Evolutionary conservation across 768 basidiomycete species (phyloP).

Genomic region (Tephrocybe sp.): DNA sequence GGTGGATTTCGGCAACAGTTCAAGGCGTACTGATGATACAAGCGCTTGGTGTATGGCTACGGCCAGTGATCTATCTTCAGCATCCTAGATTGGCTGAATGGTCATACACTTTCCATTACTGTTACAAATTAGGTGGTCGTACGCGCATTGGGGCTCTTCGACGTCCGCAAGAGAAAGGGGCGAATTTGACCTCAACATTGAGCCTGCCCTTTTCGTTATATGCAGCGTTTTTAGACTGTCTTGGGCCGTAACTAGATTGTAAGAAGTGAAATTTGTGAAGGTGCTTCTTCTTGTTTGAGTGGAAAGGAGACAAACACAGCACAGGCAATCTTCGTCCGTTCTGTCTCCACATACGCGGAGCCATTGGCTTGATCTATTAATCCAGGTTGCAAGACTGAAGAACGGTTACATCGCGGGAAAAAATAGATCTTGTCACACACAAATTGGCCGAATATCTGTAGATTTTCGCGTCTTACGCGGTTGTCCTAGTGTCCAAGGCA

Average conservation of each 20-base stretch:
- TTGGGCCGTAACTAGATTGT: conserved; percentile 82
- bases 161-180: conserved; percentile 84
- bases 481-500: conserved; percentile 32
- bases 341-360: conserved; percentile 94
- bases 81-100: conserved; percentile 61
- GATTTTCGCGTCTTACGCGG: conserved; percentile 52
- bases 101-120: conserved; percentile 16
- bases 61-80: conserved; percentile 87
- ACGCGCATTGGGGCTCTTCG: conserved; percentile 87
- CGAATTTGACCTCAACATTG: conserved; percentile 95
- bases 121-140: conserved; percentile 27
- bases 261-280: conserved; percentile 7
- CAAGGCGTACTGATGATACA: conserved; percentile 79
- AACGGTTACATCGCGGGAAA: conserved; percentile 11
- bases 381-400: conserved; percentile 82
- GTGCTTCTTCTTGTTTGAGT: neutral
- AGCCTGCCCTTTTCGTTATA: conserved; percentile 89
- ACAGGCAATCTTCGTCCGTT: conserved; percentile 90
- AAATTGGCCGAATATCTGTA: conserved; percentile 81
- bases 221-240: conserved; percentile 74
- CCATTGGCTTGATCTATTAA: conserved; percentile 94
- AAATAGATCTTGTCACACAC: conserved; percentile 41
- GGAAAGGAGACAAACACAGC: conserved; percentile 73
- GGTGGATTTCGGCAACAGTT: conserved; percentile 90
- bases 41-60: conserved; percentile 86